Evolutionary conservation across 805 yeast species (phyloP).

Genomic region (Naumovozyma dairenensis): DNA sequence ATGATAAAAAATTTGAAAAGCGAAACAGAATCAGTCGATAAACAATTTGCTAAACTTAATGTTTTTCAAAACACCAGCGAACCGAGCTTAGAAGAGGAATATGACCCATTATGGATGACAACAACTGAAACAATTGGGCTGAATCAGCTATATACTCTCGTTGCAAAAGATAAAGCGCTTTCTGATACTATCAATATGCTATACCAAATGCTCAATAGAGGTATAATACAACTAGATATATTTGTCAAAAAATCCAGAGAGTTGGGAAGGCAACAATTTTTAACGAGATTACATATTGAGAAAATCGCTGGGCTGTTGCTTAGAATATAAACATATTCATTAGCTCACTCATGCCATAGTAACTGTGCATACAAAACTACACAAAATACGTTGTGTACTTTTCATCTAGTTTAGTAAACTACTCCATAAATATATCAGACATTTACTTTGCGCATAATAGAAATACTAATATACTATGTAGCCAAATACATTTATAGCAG

Average conservation of each 20-base stretch:
- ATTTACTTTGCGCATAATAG: no score
- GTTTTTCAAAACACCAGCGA: constrained; percentile 14
- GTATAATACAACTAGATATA: constrained; percentile 15
- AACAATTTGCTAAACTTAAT: constrained; percentile 27
- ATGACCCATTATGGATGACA: constrained; percentile 19
- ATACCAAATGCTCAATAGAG: constrained; percentile 13
- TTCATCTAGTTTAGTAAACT: no score
- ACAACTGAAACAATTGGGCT: constrained; percentile 44
- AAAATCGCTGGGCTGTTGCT: constrained; percentile 27
- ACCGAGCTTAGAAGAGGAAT: constrained; percentile 28
- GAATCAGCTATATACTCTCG: constrained; percentile 41
- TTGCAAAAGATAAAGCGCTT: constrained; percentile 60
- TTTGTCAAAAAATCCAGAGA: constrained; percentile 36
- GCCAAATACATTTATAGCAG: no score
- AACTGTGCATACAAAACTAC: no score
- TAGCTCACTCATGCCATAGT: no score
- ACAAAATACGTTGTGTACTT: no score
- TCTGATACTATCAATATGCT: constrained; percentile 56
- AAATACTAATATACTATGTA: no score
- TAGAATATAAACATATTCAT: no score
- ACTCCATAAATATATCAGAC: no score
- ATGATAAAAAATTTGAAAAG: constrained; percentile 25
- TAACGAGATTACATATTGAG: constrained; percentile 37
- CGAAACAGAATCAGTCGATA: constrained; percentile 24
- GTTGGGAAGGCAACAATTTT: constrained; percentile 56